phyloP scores from a whole-genome alignment of 352 stramenopile genomes.

The Paralagenidium karlingii region DNA sequence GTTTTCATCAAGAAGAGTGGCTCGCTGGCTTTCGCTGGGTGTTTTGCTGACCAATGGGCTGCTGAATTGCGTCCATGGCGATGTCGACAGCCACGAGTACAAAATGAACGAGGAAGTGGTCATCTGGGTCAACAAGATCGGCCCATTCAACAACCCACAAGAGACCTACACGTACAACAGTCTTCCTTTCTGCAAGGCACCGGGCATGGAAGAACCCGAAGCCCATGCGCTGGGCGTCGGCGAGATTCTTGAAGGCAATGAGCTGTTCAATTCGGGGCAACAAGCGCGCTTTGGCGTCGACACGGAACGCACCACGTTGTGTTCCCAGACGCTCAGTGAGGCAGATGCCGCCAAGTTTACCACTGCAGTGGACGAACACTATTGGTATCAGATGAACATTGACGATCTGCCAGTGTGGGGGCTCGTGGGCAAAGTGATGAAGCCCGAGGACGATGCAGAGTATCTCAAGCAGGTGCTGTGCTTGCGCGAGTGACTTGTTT shows the following conservation, averaged over 20 bases:
- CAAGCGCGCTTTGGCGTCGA: constrained; percentile 63
- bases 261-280: constrained; percentile 90
- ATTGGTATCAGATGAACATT: constrained; percentile 99
- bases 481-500: constrained; percentile 1
- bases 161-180: constrained; percentile 99
- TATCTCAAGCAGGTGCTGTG: constrained; percentile 48
- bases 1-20: too few relatives aligned
- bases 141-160: constrained; percentile 94
- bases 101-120: constrained; percentile 60
- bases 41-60: too few relatives aligned
- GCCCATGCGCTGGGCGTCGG: constrained; percentile 84
- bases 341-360: constrained; percentile 67
- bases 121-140: constrained; percentile 97
- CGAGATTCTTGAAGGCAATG: constrained; percentile 93
- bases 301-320: constrained; percentile 51
- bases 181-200: constrained; percentile 93
- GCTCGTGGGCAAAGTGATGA: constrained; percentile 96
- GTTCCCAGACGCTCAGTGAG: constrained; percentile 55
- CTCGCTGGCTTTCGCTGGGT: too few relatives aligned
- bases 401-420: constrained; percentile 98
- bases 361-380: constrained; percentile 87
- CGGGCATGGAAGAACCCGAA: constrained; percentile 78
- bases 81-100: too few relatives aligned
- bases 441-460: constrained; percentile 70
- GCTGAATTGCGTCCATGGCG: too few relatives aligned